Evolutionary conservation across 305 asterid genomes (phyloP).

Genomic region (Coffea humblotiana): DNA sequence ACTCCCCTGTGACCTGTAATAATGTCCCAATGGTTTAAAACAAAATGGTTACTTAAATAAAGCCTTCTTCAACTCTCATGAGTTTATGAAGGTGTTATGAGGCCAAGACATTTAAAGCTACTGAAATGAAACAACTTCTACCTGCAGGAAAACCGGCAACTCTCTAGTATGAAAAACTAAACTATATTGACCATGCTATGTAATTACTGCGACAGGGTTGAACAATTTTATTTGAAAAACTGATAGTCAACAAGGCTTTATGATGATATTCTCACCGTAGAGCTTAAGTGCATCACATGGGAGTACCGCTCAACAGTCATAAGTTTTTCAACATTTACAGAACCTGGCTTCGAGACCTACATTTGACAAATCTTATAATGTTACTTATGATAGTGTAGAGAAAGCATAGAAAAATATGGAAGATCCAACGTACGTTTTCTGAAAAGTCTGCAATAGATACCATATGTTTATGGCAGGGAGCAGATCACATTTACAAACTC

Average conservation of each 20-base stretch:
- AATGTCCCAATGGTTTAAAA: background rate
- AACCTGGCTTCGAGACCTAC: constrained; percentile 84
- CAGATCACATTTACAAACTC: background rate
- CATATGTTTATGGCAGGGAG: background rate
- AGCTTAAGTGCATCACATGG: constrained; percentile 95
- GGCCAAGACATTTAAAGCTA: background rate
- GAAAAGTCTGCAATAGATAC: no score
- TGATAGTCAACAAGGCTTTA: background rate
- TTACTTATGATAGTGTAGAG: background rate
- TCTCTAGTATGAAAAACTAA: background rate
- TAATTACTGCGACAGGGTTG: background rate
- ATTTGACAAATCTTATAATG: constrained; percentile 11
- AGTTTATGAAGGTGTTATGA: background rate
- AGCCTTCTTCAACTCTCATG: background rate
- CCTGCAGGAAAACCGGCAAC: background rate
- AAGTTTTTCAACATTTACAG: constrained; percentile 78
- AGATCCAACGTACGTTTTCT: background rate
- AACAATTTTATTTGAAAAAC: background rate
- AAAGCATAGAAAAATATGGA: background rate
- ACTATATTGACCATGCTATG: background rate
- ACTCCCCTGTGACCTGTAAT: constrained; percentile 70
- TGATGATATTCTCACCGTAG: constrained; percentile 60
- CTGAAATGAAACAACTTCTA: background rate
- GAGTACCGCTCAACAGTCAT: constrained; percentile 78
- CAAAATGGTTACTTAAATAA: constrained; percentile 5